Percentiles rank a stretch among this genome's conserved stretches.
Conservation (phyloP, 2,329 filamentous ascomycete species). For the Calonectria naviculata region DNA sequence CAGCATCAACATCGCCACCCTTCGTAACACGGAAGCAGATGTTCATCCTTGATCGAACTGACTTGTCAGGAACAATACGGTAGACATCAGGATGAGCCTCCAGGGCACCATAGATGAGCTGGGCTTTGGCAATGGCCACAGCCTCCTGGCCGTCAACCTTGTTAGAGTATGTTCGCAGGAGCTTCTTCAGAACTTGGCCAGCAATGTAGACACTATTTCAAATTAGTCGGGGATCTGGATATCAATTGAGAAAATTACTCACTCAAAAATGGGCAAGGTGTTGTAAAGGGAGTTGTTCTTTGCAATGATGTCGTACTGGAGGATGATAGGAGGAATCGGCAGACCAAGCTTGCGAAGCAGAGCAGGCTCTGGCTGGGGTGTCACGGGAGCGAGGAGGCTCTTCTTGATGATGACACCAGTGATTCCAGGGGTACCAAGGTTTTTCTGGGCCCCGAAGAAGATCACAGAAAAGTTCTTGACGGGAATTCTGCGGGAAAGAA, state of each 20-base stretch:
- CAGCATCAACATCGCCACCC: conserved; percentile 70
- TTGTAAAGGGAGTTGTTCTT: conserved; percentile 98
- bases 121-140: conserved; percentile 79
- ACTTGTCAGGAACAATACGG: conserved; percentile 79
- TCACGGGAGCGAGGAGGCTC: conserved; percentile 76
- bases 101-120: conserved; percentile 79
- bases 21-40: conserved; percentile 85
- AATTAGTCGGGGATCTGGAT: conserved; percentile 6
- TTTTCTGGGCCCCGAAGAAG: conserved; percentile 96
- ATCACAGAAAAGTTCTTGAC: conserved; percentile 84
- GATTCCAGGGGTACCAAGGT: conserved; percentile 86
- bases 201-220: conserved; percentile 80
- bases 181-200: conserved; percentile 85
- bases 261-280: conserved; percentile 92
- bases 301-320: conserved; percentile 85
- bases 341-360: conserved; percentile 80
- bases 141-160: conserved; percentile 83
- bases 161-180: conserved; percentile 72
- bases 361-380: conserved; percentile 72
- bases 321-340: conserved; percentile 81
- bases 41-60: conserved; percentile 89
- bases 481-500: conserved; percentile 83
- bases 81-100: conserved; percentile 82
- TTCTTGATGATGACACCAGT: conserved; percentile 90
- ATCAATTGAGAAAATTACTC: conserved; percentile 40